phyloP scores from a whole-genome alignment of 192 early-diverging fungal species.

The Umbelopsis sp. region DNA sequence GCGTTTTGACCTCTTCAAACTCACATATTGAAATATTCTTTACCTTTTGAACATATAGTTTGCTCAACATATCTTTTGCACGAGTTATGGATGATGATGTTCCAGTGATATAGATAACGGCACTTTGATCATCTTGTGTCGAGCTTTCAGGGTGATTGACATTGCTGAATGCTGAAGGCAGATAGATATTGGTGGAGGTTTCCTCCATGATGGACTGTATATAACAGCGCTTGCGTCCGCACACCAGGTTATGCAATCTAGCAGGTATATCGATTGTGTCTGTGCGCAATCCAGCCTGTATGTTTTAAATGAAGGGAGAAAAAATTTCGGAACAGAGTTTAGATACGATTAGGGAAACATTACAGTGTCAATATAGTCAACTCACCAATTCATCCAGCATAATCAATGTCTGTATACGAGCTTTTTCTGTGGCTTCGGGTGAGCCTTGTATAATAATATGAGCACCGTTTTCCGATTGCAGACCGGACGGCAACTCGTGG shows the following conservation, averaged over 20 bases:
- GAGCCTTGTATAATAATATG: constrained; percentile 33
- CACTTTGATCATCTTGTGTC: constrained; percentile 35
- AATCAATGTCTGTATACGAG: constrained; percentile 34
- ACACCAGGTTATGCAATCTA: constrained; percentile 70
- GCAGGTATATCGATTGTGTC: constrained; percentile 45
- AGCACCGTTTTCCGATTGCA: constrained; percentile 31
- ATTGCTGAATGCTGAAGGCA: constrained; percentile 64
- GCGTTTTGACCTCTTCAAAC: constrained; percentile 35
- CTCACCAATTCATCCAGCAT: constrained; percentile 55
- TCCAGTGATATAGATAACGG: constrained; percentile 70
- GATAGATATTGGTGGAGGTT: constrained; percentile 70
- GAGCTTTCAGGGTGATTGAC: constrained; percentile 29
- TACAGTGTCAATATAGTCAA: constrained; percentile 7
- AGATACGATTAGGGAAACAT: not conserved
- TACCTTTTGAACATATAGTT: constrained; percentile 49
- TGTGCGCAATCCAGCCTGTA: constrained; percentile 46
- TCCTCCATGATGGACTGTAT: constrained; percentile 72
- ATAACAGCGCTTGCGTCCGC: constrained; percentile 62
- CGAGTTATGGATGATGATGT: constrained; percentile 49
- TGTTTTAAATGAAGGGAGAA: constrained; percentile 12
- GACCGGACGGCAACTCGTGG: not conserved
- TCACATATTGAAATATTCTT: constrained; percentile 24
- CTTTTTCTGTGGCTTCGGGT: constrained; percentile 29
- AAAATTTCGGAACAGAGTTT: constrained; percentile 6
- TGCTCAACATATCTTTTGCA: constrained; percentile 56